Evolutionary conservation across 768 basidiomycete genomes (phyloP), one percentile per base, ranked within the genome.

Genomic region (Agaricus blazei): DNA sequence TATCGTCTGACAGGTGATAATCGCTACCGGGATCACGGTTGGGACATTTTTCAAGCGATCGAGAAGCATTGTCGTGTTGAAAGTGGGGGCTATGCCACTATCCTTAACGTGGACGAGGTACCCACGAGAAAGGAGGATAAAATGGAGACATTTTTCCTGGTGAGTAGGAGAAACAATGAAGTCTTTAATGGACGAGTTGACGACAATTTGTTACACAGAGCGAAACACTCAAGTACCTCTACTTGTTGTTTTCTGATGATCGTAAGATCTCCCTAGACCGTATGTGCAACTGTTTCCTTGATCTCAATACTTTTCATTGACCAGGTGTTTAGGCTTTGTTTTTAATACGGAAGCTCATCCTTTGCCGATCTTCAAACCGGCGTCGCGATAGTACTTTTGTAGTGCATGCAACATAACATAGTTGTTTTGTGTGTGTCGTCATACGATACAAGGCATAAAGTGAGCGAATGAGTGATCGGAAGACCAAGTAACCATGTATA

Each of bases 101-200:
- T 98, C 45, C 68, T 86, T 56, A 91, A 97, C 64, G 95, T 98
- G 9, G 91, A 96, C 67, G 77, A 82, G 58, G 72, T 85, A 9
- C 85, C 87, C 0, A 81, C 75, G 1, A 72, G 74, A 64, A 74
- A 80, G 55, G 87, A 92, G 59, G 93, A 98, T 69, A 87, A 88
- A 68, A 96, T 97, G 94, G 94, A 98, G 72, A 94, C 94, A 11
- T 97, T 95, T 73, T 81, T 94, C 70, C 76, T 97, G 77, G 90
- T 90, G 56, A 41, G 84, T 69, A 24, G 79, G 15, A 19, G 9
- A 9, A 1, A 28, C 12, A n/a, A 9, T n/a, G 14, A 14, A 7
- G 6, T 41, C 23, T 12, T 11, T 9, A 14, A 37, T 5, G 24
- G 37, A 29, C 3, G 6, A 4, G 31, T 49, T 19, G 24, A 12